Base-by-base conservation (phyloP, 1,284 basidiomycete species). In the Bjerkandera adusta region DNA sequence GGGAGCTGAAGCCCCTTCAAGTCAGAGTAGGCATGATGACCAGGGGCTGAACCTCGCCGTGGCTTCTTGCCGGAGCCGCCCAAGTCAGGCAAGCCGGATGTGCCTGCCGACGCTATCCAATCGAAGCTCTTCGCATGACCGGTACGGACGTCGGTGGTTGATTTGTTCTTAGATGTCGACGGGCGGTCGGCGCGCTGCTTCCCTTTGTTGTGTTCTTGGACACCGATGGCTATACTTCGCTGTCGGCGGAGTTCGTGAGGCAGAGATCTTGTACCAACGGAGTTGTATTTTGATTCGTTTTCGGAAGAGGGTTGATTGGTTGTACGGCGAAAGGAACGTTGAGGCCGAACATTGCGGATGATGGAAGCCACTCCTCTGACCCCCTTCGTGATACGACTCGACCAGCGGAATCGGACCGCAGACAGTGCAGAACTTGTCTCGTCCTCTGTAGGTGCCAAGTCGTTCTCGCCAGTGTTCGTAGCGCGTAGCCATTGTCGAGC, bases 381-480 rank as follows among this genome's bases (percentile, higher is more conserved):
- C 43, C 73, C 71, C 32, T 61, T 66, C 10, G 64, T 61, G 34
- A 72, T 55, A 22, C 77, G 68, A 20, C 66, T 68, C 16, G 45
- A 32, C 76, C 77, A 75, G 38, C 69, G 72, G 58, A 83, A 85
- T 49, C 69, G 77, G 6, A 82, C 73, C 0, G 67, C 61, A 3
- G 81, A 78, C 71, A 92, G 81, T 6, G 92, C 93, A 16, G 81
- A 82, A 18, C 78, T 79, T 3, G 93, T 85, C 55, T 97, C 95
- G 46, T 83, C 82, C n/a, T 79, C 77, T 0, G 89, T 88, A 24
- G 96, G 85, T 43, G 78, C 72, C 43, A 89, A 77, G 33, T 74
- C 76, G 45, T 73, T 71, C 33, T 48, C 46, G 42, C 74, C 72
- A 2, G 83, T 81, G 38, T 84, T 81, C 1, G 92, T 96, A 45